Evolutionary conservation across 225 moss, liverwort and hornwort species (phyloP).

Genomic region (Marchantia polymorpha): DNA sequence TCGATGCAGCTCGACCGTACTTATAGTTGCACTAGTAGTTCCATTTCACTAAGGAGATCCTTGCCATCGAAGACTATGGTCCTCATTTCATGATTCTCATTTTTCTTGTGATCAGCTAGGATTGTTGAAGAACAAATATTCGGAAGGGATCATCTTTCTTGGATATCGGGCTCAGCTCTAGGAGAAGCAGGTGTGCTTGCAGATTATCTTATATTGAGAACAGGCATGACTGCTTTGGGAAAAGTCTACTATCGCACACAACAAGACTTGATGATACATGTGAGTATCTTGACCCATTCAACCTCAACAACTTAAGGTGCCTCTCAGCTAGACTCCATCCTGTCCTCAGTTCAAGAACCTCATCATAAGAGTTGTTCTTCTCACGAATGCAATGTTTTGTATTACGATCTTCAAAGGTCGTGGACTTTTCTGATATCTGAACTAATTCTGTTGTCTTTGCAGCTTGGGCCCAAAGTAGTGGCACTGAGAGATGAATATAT

Average conservation of each 20-base stretch:
- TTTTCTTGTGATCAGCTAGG: conserved; percentile 56
- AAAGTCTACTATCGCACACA: conserved; percentile 92
- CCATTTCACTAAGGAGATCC: neutral
- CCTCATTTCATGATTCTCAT: neutral
- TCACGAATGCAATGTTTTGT: neutral
- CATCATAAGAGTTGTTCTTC: neutral
- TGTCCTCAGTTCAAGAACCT: neutral
- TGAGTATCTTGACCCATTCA: conserved; percentile 33
- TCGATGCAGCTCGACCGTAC: too few relatives aligned
- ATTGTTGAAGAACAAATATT: conserved; percentile 90
- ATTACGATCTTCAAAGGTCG: neutral
- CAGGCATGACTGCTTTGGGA: conserved; percentile 97
- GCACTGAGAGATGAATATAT: conserved; percentile 92
- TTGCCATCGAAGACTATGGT: neutral
- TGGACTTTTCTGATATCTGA: too few relatives aligned
- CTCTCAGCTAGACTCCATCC: neutral
- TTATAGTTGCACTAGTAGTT: too few relatives aligned
- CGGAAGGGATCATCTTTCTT: conserved; percentile 87
- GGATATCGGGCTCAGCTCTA: conserved; percentile 94
- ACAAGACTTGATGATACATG: conserved; percentile 96
- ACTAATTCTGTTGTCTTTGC: neutral
- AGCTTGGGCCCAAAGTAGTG: conserved; percentile 96
- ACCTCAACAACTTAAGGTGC: neutral
- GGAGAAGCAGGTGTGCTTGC: conserved; percentile 91
- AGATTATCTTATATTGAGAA: conserved; percentile 87